Evolutionary conservation across 1,284 basidiomycete genomes (phyloP).

Genomic region (Sporisorium scitamineum): DNA sequence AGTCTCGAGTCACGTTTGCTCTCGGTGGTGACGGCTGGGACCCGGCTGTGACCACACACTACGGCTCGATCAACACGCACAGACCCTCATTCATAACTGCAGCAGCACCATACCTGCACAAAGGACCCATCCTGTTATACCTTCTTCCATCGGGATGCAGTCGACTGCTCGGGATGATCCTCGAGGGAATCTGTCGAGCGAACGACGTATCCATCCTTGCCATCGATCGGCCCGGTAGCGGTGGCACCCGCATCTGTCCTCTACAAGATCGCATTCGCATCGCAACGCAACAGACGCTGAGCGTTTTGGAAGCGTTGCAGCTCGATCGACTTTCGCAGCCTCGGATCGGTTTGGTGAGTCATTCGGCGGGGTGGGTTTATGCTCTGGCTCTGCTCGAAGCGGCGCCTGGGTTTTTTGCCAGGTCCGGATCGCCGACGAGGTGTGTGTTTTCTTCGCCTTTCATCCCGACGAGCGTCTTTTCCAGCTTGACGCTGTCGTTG

Average conservation of each 20-base stretch:
- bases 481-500: conserved; percentile 16
- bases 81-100: background rate
- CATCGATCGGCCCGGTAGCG: conserved; percentile 28
- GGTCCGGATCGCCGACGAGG: conserved; percentile 4
- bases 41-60: conserved; percentile 10
- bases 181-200: conserved; percentile 14
- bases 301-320: conserved; percentile 21
- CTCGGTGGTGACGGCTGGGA: conserved; percentile 29
- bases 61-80: conserved; percentile 2
- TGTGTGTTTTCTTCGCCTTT: conserved; percentile 25
- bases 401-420: conserved; percentile 21
- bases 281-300: conserved; percentile 17
- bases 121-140: conserved; percentile 19
- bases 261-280: conserved; percentile 9
- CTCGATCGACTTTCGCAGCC: conserved; percentile 10
- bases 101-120: background rate
- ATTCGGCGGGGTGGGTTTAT: conserved; percentile 29
- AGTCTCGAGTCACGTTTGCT: conserved; percentile 23
- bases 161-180: conserved; percentile 14
- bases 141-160: conserved; percentile 26
- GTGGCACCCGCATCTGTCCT: conserved; percentile 15
- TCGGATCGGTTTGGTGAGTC: conserved; percentile 13
- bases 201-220: conserved; percentile 19
- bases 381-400: conserved; percentile 18
- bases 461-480: conserved; percentile 16